Base-by-base conservation (phyloP, 805 yeast species). In the Sugiyamaella boreocaroliniensis region DNA sequence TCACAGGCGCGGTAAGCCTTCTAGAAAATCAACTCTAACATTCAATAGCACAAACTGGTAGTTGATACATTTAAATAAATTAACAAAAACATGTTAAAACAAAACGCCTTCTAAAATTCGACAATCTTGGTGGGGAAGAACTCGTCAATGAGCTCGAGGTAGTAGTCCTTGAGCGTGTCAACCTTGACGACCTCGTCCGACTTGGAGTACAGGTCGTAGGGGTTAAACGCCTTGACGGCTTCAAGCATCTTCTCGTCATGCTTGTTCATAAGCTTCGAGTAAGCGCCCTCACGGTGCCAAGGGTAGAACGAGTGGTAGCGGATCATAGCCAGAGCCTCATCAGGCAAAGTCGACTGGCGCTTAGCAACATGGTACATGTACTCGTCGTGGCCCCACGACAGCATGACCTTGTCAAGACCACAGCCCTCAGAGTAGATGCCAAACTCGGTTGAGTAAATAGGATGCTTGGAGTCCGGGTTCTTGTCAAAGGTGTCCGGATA, bases 351-450 rank as follows among this genome's bases (percentile, higher is more conserved):
- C 12, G 86, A 81, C 61, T 81, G 83, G 52, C 74, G 72, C 63
- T 81, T 83, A 11, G 86, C 86, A 32, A 83, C 71, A 61, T 83
- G 86, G 58, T 82, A 83, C 86, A 83, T 82, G 66, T 83, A 83
- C 62, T 83, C 89, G 64, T 83, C 89, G 61, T 83, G 89, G 4
- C 89, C 89, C 89, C 88, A 83, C 52, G 86, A 80, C 43, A 83
- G 66, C 85, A 83, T 81, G 26, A 83, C 86, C 42, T 80, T 79
- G 54, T 80, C 85, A 37, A 83, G 65, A 0, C 89, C 89, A 65
- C 88, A 82, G 54, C 78, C 73, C 40, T 76, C 77, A 29, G 79
- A 75, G 62, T 83, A 83, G 32, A 83, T 79, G 2, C 89, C 89
- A 63, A 75, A 80, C 63, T 82, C 82, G 16, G 85, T 74, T 50